These are phyloP conservation scores for Coprinopsis cinerea DNA, from an alignment of 768 basidiomycete species.

Conservation along the genomic window DNA sequence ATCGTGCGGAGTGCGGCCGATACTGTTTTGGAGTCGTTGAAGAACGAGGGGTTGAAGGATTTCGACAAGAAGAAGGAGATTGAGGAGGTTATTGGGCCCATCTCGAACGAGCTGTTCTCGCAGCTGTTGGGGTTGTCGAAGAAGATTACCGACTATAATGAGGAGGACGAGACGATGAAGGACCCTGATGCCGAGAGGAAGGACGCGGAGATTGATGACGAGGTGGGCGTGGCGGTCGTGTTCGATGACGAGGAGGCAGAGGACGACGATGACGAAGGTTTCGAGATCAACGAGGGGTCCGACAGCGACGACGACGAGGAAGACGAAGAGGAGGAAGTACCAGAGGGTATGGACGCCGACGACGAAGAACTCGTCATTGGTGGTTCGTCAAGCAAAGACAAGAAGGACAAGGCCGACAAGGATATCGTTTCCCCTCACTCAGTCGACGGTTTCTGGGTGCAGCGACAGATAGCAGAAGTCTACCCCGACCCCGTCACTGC, in stretches of 20 bases:
- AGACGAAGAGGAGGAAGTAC: constrained; percentile 38
- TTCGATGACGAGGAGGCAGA: constrained; percentile 98
- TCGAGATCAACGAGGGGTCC: constrained; percentile 76
- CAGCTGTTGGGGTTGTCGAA: constrained; percentile 82
- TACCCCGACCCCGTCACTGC: constrained; percentile 95
- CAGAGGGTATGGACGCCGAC: constrained; percentile 36
- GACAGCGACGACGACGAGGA: constrained; percentile 71
- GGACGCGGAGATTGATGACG: constrained; percentile 90
- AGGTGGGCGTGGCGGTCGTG: constrained; percentile 95
- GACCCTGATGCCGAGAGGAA: constrained; percentile 79
- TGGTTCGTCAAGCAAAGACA: constrained; percentile 49
- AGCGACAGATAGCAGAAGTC: constrained; percentile 84
- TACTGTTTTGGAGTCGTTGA: constrained; percentile 79
- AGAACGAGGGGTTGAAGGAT: constrained; percentile 85
- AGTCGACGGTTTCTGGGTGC: constrained; percentile 98
- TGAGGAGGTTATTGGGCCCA: constrained; percentile 62
- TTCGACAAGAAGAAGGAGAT: constrained; percentile 97
- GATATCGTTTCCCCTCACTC: constrained; percentile 84
- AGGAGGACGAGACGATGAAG: constrained; percentile 72
- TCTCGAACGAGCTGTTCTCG: constrained; percentile 71
- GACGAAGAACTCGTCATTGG: constrained; percentile 79
- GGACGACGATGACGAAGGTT: constrained; percentile 86
- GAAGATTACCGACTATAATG: constrained; percentile 94
- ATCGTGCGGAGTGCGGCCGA: constrained; percentile 96
- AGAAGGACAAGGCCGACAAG: constrained; percentile 52